These are phyloP conservation scores for Hygrophoropsis aurantiaca DNA, from an alignment of 768 basidiomycete genomes.

Conservation along the genomic window DNA sequence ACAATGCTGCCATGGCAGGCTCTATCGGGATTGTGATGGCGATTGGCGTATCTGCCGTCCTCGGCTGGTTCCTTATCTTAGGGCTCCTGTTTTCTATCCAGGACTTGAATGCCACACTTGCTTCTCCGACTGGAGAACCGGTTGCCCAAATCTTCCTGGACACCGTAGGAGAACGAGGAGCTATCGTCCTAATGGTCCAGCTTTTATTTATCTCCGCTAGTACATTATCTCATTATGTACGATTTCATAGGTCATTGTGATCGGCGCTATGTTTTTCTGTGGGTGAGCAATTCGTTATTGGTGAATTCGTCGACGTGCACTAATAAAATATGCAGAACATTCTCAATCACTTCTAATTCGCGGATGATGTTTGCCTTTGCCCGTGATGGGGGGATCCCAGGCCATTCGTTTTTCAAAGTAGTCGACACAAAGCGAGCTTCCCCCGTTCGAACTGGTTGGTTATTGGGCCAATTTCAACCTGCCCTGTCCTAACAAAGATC, in stretches of 20 bases:
- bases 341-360: conserved; percentile 77
- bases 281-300: conserved; percentile 39
- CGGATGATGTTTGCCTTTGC: conserved; percentile 85
- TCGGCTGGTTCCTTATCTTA: conserved; percentile 76
- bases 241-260: conserved; percentile 51
- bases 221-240: background rate
- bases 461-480: background rate
- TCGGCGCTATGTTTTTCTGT: conserved; percentile 75
- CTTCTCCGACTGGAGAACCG: conserved; percentile 59
- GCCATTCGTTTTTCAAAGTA: conserved; percentile 63
- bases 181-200: conserved; percentile 69
- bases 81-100: conserved; percentile 78
- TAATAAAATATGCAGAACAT: conserved; percentile 46
- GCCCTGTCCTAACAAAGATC: background rate
- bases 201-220: background rate
- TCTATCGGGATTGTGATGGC: conserved; percentile 68
- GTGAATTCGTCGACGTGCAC: background rate
- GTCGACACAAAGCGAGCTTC: conserved; percentile 59
- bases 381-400: conserved; percentile 73
- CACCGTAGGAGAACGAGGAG: conserved; percentile 70
- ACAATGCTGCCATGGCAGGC: conserved; percentile 65
- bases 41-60: conserved; percentile 67
- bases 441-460: conserved; percentile 65
- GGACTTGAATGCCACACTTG: conserved; percentile 56
- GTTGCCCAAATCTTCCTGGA: conserved; percentile 80